Base-by-base conservation (phyloP, 306 rosid genomes). In the Oemleria cerasiformis region DNA sequence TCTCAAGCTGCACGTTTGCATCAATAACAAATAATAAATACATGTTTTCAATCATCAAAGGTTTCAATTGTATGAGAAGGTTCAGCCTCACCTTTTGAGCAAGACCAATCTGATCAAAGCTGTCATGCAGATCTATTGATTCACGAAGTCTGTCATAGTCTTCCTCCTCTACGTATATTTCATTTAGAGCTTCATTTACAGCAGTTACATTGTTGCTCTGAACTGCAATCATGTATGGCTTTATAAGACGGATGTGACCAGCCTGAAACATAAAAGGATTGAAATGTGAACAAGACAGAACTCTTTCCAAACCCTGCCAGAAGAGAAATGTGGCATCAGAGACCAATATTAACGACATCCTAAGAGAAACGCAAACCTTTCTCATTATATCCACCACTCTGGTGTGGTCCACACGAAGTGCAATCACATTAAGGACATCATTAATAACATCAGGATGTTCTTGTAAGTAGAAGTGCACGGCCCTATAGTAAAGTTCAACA, bases 161-260 rank as follows among this genome's bases (percentile, higher is more conserved):
- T 69, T 95, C 99, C 92, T 95, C 99, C 83, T 91, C 96, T 34
- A 89, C 84, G 78, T 91, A 95, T 71, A 95, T 89, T 79, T 85
- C 99, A 84, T 95, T 95, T 80, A 95, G 82, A 66, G 99, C 97
- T 75, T 95, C 99, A 84, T 91, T 95, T 50, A 95, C 97, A 75
- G 97, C 96, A 82, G 99, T 73, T 70, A 91, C 96, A n/a, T 95
- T 95, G 86, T 81, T 95, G 81, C 97, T 95, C 82, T 95, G 99
- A 80, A 95, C 99, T 30, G 99, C 96, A 80, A 95, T 83, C 99
- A 95, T 95, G 88, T 89, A 95, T 70, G 99, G 99, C 88, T 95
- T 95, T 81, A 95, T 92, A 72, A 95, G 96, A 68, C 79, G 81
- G 62, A 95, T 83, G 77, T 91, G 94, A 77, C 97, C 96, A 78